Evolutionary conservation across 2,329 filamentous ascomycete species (phyloP), one percentile per base, ranked within the genome.

Genomic region (Thelonectria rubi): DNA sequence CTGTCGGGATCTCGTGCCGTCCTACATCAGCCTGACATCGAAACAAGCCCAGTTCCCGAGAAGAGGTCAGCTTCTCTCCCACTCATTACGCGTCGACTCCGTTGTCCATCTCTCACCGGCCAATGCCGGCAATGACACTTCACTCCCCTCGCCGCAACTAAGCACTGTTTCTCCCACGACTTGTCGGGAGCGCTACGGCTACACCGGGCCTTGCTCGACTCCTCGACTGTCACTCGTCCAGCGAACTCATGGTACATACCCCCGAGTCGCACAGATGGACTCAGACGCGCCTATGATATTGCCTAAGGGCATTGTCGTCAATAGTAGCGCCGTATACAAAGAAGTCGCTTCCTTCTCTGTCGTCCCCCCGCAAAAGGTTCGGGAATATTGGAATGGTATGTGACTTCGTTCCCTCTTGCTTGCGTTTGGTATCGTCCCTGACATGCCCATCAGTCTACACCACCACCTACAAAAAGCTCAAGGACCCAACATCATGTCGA

Each of bases 401-500:
- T 69, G 51, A 53, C 15, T 6, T 45, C 32, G 17, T 40, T 21
- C 21, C 12, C 37, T 26, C 58, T 43, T 42, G 17, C 48, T 24
- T 20, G 32, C 26, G 8, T 8, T 9, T 51, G 63, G 65, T 65
- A 62, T 51, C 47, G 52, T 11, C 5, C 49, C 55, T 66, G 62
- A 68, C 63, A 60, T 34, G 32, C 20, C 11, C 43, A 26, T 45
- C 65, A 88, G 86, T 87, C 5, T 89, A 88, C 67, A 86, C 86
- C 11, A 86, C 81, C 30, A 88, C 85, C 15, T 83, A 84, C 64
- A 83, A 84, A 68, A 82, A 81, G 66, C 79, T 88, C 32, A 79
- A 82, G 61, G 86, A 89, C 67, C 86, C 86, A n/a, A 88, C 85
- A 3, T 85, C 86, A 26, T 83, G 83, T 60, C 84, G 87, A 17